Conservation (phyloP, 225 moss, liverwort and hornwort species). For the Neckera pumila region DNA sequence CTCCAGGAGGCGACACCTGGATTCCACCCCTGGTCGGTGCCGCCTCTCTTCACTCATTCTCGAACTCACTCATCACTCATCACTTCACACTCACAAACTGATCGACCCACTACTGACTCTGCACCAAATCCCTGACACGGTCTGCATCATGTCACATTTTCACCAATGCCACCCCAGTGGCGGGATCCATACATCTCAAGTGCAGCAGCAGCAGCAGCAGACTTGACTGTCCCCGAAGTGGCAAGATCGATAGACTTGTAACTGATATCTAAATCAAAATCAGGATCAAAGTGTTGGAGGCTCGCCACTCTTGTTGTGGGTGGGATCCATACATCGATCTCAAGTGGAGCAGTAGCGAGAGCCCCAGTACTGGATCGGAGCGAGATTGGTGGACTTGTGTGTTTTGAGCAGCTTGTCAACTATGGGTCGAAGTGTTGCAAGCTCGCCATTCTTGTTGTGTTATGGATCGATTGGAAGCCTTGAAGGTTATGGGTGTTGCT, state of each 20-base stretch:
- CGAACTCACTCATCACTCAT: background rate
- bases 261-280: background rate
- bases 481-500: background rate
- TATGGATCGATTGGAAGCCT: background rate
- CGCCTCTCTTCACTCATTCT: background rate
- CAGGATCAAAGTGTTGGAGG: background rate
- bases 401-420: background rate
- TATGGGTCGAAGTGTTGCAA: background rate
- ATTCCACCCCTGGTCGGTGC: background rate
- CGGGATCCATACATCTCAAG: background rate
- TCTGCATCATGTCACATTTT: background rate
- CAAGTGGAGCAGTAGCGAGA: background rate
- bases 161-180: background rate
- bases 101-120: no score
- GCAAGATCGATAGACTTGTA: background rate
- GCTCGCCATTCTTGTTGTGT: background rate
- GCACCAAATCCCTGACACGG: background rate
- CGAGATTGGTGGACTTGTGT: background rate
- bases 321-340: background rate
- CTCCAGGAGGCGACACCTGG: background rate
- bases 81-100: no score
- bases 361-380: no score
- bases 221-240: background rate
- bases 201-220: background rate
- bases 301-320: background rate